Evolutionary conservation across 2,329 filamentous ascomycete species (phyloP).

Genomic region (Aspergillus quadricinctus): DNA sequence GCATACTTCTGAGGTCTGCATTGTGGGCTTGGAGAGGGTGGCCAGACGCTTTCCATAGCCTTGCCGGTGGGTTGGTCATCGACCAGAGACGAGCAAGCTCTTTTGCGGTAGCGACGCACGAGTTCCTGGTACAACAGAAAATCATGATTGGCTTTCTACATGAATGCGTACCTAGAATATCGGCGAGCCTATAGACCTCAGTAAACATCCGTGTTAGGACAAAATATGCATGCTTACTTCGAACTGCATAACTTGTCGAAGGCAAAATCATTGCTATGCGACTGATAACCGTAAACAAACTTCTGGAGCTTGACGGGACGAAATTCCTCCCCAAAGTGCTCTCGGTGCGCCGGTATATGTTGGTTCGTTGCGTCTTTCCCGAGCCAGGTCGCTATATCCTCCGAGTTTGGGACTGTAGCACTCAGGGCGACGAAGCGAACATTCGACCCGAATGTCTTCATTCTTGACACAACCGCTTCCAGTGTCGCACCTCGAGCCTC

Average conservation of each 20-base stretch:
- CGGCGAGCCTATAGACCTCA: slow-evolving; percentile 51
- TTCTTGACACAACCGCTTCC: slow-evolving; percentile 78
- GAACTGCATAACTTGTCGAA: slow-evolving; percentile 68
- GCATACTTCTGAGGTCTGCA: slow-evolving; percentile 55
- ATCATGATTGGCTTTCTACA: slow-evolving; percentile 73
- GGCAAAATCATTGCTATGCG: slow-evolving; percentile 64
- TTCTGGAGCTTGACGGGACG: slow-evolving; percentile 73
- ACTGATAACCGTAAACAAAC: slow-evolving; percentile 68
- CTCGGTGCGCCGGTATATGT: slow-evolving; percentile 59
- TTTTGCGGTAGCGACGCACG: slow-evolving; percentile 64
- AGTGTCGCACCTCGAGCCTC: slow-evolving; percentile 73
- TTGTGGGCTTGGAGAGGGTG: slow-evolving; percentile 51
- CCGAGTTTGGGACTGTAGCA: slow-evolving; percentile 77
- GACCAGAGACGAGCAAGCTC: slow-evolving; percentile 64
- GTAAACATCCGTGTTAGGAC: not conserved
- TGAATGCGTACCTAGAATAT: slow-evolving; percentile 63
- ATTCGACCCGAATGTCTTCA: slow-evolving; percentile 73
- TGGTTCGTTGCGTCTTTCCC: slow-evolving; percentile 60
- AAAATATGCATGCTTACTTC: slow-evolving; percentile 39
- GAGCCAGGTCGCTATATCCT: slow-evolving; percentile 76
- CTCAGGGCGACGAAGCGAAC: slow-evolving; percentile 78
- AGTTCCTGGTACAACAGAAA: slow-evolving; percentile 75
- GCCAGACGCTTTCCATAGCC: slow-evolving; percentile 61
- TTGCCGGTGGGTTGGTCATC: slow-evolving; percentile 46
- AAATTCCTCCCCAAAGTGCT: slow-evolving; percentile 74